Percentiles rank a stretch among this genome's conserved stretches.
These are phyloP conservation scores for Linderina pennispora DNA, from an alignment of 192 early-diverging fungal genomes.

Conservation along the genomic window DNA sequence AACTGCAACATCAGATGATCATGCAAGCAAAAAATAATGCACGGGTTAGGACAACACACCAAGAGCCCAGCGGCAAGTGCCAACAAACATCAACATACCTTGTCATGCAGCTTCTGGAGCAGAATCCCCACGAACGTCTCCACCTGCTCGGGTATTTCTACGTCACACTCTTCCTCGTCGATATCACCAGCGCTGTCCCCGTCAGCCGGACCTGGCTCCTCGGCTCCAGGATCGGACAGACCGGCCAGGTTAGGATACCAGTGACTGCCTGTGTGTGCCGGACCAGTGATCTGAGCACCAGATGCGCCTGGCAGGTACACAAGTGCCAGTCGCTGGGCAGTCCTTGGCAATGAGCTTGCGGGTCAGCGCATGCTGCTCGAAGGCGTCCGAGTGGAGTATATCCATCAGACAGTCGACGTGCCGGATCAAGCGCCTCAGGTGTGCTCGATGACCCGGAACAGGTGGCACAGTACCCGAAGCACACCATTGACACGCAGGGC, in stretches of 20 bases:
- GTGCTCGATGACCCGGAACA: constrained; percentile 39
- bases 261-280: no score
- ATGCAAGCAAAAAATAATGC: no score
- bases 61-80: no score
- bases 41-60: no score
- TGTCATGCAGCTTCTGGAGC: constrained; percentile 78
- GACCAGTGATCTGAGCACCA: no score
- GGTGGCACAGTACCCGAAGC: constrained; percentile 35
- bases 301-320: constrained; percentile 68
- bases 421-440: neutral
- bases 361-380: constrained; percentile 65
- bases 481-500: constrained; percentile 34
- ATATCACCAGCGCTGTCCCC: constrained; percentile 6
- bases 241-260: no score
- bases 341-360: constrained; percentile 78
- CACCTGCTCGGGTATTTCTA: constrained; percentile 75
- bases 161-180: constrained; percentile 53
- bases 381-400: constrained; percentile 38
- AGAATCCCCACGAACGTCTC: constrained; percentile 80
- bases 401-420: constrained; percentile 16
- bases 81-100: no score
- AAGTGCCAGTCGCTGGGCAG: constrained; percentile 80
- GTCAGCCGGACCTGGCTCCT: no score
- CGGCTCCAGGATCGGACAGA: no score
- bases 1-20: no score